Conservation (phyloP, 2,329 filamentous ascomycete genomes). For the Gnomoniopsis smithogilvyi region DNA sequence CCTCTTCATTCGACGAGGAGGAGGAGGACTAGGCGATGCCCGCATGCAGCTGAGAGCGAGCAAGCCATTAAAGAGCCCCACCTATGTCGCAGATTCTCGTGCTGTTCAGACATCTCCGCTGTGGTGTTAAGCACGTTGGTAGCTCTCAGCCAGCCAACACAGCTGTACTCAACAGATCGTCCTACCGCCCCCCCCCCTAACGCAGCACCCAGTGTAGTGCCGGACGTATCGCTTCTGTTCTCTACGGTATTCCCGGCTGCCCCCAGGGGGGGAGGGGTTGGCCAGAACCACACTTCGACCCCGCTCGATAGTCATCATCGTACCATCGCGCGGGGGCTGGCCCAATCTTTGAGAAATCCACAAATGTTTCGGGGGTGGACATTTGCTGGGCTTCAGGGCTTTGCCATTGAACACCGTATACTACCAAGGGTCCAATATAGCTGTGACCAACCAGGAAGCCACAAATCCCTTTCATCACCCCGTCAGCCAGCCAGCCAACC, state of each 20-base stretch:
- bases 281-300: background rate
- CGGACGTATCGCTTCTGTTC: background rate
- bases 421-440: background rate
- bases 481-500: too few relatives aligned
- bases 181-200: background rate
- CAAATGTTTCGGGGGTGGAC: background rate
- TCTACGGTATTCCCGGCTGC: background rate
- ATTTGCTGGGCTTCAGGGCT: background rate
- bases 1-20: too few relatives aligned
- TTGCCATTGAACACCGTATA: background rate
- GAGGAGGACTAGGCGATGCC: too few relatives aligned
- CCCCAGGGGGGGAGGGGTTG: too few relatives aligned
- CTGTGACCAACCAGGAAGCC: too few relatives aligned
- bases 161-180: too few relatives aligned
- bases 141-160: too few relatives aligned
- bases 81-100: background rate
- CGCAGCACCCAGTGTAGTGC: background rate
- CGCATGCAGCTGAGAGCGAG: background rate
- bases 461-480: too few relatives aligned
- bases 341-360: background rate
- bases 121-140: background rate
- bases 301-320: background rate
- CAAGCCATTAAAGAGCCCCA: background rate
- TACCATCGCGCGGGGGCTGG: background rate
- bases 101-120: background rate